Evolutionary conservation across 1,139 yeast species (phyloP).

Genomic region (Zhuliangozyma parablackwelliae): DNA sequence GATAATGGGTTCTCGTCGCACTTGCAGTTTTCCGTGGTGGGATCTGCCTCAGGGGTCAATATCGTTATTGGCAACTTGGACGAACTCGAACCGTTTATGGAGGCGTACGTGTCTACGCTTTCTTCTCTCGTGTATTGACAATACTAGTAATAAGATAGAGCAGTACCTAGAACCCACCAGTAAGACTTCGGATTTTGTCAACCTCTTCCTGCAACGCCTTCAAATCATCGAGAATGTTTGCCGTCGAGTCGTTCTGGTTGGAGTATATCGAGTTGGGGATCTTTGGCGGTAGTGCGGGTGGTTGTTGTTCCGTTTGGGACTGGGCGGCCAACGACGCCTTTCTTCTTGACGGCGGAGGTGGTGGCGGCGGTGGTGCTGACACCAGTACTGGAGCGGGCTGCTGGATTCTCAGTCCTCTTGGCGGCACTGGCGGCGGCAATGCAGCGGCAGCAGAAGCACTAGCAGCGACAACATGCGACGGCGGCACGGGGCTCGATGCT

Average conservation of each 20-base stretch:
- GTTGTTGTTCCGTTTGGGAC: slow-evolving; percentile 5
- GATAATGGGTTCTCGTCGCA: slow-evolving; percentile 17
- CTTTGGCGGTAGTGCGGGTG: slow-evolving; percentile 36
- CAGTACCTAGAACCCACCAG: slow-evolving; percentile 39
- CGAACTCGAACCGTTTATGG: slow-evolving; percentile 10
- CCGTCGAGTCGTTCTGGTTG: slow-evolving; percentile 32
- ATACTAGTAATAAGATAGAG: too few species aligned
- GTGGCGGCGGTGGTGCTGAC: slow-evolving; percentile 22
- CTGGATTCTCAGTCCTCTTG: slow-evolving; percentile 6
- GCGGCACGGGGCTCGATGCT: neutral
- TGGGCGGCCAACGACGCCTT: slow-evolving; percentile 11
- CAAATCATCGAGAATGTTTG: slow-evolving; percentile 55
- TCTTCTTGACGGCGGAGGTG: slow-evolving; percentile 41
- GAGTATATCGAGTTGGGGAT: slow-evolving; percentile 12
- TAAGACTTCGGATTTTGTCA: slow-evolving; percentile 47
- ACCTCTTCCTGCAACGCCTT: slow-evolving; percentile 64
- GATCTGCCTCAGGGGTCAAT: slow-evolving; percentile 19
- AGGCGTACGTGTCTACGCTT: slow-evolving; percentile 4
- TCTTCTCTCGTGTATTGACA: too few species aligned
- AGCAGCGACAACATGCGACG: neutral
- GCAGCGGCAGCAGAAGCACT: too few species aligned
- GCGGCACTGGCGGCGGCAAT: slow-evolving; percentile 14
- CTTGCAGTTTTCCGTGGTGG: slow-evolving; percentile 18
- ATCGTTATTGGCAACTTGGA: slow-evolving; percentile 17
- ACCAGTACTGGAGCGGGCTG: too few species aligned